A percentile compares a stretch with the other conserved stretches of the same genome.
Conservation (phyloP, 805 yeast genomes). For the Candida coleopterorum region DNA sequence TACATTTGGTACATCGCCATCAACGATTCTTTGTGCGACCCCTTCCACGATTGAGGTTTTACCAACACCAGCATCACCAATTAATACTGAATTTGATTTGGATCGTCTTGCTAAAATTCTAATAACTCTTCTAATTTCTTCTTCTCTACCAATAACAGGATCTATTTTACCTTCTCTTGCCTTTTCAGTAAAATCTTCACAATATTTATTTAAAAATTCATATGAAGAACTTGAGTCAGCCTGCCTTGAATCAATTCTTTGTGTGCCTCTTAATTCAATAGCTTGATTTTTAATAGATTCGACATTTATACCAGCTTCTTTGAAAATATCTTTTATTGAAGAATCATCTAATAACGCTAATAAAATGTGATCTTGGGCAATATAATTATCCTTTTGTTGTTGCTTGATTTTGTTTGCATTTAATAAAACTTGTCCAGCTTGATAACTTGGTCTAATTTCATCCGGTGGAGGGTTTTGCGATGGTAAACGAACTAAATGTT, state of each 20-base stretch:
- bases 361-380: constrained; percentile 92
- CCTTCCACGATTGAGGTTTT: constrained; percentile 98
- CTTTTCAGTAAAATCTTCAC: constrained; percentile 87
- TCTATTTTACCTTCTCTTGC: constrained; percentile 94
- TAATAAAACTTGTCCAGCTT: constrained; percentile 70
- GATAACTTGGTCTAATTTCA: constrained; percentile 68
- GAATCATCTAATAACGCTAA: constrained; percentile 80
- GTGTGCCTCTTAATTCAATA: constrained; percentile 78
- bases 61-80: constrained; percentile 99
- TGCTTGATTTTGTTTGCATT: constrained; percentile 74
- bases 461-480: constrained; percentile 87
- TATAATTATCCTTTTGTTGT: constrained; percentile 84
- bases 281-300: constrained; percentile 77
- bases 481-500: constrained; percentile 77
- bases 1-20: constrained; percentile 90
- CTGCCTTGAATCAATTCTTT: constrained; percentile 85
- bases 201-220: constrained; percentile 86
- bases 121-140: constrained; percentile 92
- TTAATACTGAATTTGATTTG: constrained; percentile 91
- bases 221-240: constrained; percentile 85
- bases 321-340: constrained; percentile 63
- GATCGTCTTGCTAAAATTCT: constrained; percentile 95
- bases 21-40: constrained; percentile 94
- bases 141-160: constrained; percentile 98
- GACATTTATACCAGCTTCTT: constrained; percentile 62